Percentiles rank a stretch among this genome's conserved stretches.
These are phyloP conservation scores for Venturia pyrina DNA, from an alignment of 2,329 filamentous ascomycete species.

Conservation along the genomic window DNA sequence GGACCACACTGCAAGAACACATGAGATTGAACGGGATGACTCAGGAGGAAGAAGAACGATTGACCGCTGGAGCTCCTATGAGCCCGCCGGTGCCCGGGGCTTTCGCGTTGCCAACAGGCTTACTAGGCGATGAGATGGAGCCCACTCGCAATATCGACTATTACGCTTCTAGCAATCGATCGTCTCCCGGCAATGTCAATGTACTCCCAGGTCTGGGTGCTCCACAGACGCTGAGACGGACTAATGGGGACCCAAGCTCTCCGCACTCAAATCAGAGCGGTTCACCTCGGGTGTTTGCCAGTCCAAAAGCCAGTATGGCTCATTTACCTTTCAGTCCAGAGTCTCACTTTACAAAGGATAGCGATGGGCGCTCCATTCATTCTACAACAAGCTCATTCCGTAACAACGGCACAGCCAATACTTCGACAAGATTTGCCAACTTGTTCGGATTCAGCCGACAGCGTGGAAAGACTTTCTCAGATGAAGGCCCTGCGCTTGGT, in stretches of 20 bases:
- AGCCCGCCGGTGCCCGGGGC: conserved; percentile 63
- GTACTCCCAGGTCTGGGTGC: conserved; percentile 24
- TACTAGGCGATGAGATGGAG: conserved; percentile 55
- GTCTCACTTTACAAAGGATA: conserved; percentile 21
- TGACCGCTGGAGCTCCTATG: conserved; percentile 58
- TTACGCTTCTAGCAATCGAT: background rate
- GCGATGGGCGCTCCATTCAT: conserved; percentile 35
- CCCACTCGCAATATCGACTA: conserved; percentile 13
- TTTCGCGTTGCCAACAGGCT: conserved; percentile 55
- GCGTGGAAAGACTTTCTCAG: conserved; percentile 49
- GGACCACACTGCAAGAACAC: conserved; percentile 28
- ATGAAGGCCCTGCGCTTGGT: conserved; percentile 56
- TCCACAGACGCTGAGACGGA: conserved; percentile 21
- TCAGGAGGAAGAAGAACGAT: conserved; percentile 51
- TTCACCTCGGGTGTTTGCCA: conserved; percentile 37
- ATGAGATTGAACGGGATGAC: conserved; percentile 29
- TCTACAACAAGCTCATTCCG: conserved; percentile 40
- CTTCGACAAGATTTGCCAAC: conserved; percentile 44
- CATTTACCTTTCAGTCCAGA: conserved; percentile 24
- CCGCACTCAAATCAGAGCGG: conserved; percentile 33
- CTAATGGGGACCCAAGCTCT: conserved; percentile 28
- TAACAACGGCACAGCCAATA: conserved; percentile 27
- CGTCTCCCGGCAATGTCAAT: conserved; percentile 31
- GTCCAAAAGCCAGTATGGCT: conserved; percentile 35
- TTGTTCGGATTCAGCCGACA: conserved; percentile 53